These are phyloP conservation scores for Caryopteris hybrid DNA, from an alignment of 305 asterid species.

Conservation along the genomic window DNA sequence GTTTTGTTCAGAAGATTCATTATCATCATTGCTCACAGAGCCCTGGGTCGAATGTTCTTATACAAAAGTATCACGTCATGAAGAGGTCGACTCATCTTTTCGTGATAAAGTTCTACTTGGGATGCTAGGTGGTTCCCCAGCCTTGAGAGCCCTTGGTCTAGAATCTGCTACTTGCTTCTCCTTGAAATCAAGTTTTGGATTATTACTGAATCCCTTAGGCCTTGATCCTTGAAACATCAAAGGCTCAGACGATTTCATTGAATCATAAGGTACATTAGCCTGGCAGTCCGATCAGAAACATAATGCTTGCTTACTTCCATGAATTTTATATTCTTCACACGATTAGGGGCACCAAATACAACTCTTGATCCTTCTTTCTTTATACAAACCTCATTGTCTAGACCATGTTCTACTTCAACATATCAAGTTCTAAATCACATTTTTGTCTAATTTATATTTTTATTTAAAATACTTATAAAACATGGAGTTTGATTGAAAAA, in stretches of 20 bases:
- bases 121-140: slow-evolving; percentile 62
- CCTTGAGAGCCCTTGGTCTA: slow-evolving; percentile 46
- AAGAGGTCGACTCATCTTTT: slow-evolving; percentile 49
- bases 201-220: slow-evolving; percentile 48
- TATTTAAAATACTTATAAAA: too few species aligned
- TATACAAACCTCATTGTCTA: slow-evolving; percentile 66
- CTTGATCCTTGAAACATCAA: slow-evolving; percentile 62
- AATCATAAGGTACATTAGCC: slow-evolving; percentile 46
- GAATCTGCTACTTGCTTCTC: slow-evolving; percentile 59
- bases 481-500: too few species aligned
- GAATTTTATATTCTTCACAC: slow-evolving; percentile 90
- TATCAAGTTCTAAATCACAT: too few species aligned
- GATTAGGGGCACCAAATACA: slow-evolving; percentile 86
- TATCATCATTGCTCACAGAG: slow-evolving; percentile 42
- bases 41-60: slow-evolving; percentile 30
- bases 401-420: slow-evolving; percentile 47
- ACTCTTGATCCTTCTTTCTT: slow-evolving; percentile 80
- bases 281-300: slow-evolving; percentile 51
- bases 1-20: slow-evolving; percentile 46
- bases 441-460: too few species aligned
- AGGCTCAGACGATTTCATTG: slow-evolving; percentile 50
- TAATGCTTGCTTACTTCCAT: slow-evolving; percentile 98
- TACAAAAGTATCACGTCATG: slow-evolving; percentile 29
- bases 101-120: slow-evolving; percentile 53
- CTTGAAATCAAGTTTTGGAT: slow-evolving; percentile 52